Evolutionary conservation across 1,284 basidiomycete genomes (phyloP).

Genomic region (Apiotrichum gamsii): DNA sequence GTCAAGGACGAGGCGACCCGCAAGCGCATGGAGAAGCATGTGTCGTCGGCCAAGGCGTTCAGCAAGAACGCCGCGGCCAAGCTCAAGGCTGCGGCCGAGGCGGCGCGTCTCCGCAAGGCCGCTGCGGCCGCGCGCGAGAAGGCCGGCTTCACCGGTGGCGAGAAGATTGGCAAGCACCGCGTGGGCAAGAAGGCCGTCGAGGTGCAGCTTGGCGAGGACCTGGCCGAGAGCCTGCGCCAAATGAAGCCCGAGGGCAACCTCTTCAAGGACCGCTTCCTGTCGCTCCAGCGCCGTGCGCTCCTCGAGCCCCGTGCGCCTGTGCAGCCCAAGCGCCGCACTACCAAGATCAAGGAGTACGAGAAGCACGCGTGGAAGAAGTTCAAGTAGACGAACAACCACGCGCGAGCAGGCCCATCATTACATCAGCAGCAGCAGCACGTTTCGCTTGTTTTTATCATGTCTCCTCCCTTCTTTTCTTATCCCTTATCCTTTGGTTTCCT

Average conservation of each 20-base stretch:
- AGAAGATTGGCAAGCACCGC: constrained; percentile 67
- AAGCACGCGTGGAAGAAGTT: constrained; percentile 85
- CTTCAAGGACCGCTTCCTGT: constrained; percentile 78
- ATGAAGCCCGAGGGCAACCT: constrained; percentile 92
- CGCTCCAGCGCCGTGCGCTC: constrained; percentile 49
- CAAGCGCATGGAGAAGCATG: constrained; percentile 24
- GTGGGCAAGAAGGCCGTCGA: constrained; percentile 65
- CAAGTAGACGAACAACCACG: constrained; percentile 44
- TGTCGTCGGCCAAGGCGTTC: constrained; percentile 24
- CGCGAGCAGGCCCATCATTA: too few relatives aligned
- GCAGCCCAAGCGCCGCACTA: constrained; percentile 60
- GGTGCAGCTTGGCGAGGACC: constrained; percentile 86
- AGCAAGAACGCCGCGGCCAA: constrained; percentile 30
- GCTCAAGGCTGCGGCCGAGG: constrained; percentile 22
- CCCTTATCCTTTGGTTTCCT: too few relatives aligned
- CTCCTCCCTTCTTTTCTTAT: too few relatives aligned
- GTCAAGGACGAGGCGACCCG: constrained; percentile 22
- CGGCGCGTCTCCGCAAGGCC: constrained; percentile 22
- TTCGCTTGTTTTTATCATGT: neutral
- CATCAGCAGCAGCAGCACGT: neutral
- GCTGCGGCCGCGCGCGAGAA: constrained; percentile 62
- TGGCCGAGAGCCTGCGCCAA: constrained; percentile 75
- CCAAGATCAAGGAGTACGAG: constrained; percentile 68
- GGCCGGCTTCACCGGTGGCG: constrained; percentile 49
- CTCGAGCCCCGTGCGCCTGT: constrained; percentile 54